Evolutionary conservation across 192 early-diverging fungal species (phyloP), one percentile per base, ranked within the genome.

Genomic region (Phlyctochytrium arcticum): DNA sequence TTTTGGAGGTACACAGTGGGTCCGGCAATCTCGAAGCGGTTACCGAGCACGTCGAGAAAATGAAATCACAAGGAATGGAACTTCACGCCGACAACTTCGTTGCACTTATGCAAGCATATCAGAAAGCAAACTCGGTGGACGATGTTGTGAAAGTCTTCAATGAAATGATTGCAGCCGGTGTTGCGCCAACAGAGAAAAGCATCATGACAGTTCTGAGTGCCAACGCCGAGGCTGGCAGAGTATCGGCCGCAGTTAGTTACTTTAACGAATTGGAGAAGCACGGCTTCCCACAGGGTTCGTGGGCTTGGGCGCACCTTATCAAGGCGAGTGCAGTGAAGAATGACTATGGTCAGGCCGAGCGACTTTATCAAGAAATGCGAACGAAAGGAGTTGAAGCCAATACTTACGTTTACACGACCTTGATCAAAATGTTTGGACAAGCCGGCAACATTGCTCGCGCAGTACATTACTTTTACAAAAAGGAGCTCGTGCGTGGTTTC

Each of bases 401-500:
- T 26, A 17, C 51, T 9, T 33, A 54, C 3, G 48, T 62, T 19
- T 65, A 53, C 29, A 49, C 54, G 4, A 29, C 56, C 29, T 31
- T 71, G 6, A 71, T 71, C 33, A 17, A 29, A 21, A 62, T 34
- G 26, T 42, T 66, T 42, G 69, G 54, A 23, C 55, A 57, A 27
- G 5, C 44, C 21, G 58, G 58, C 1, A 54, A 71, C 42, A 10
- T 71, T 9, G 48, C 60, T 1, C 62, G 62, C 29, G 69, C 69
- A 21, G 5, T 24, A 4, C 39, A 46, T 7, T 66, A 59, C 62
- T 59, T 71, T 19, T 59, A 71, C 47, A 71, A 71, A 51, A 71
- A 71, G 57, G 69, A 71, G 29, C 29, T 48, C 10, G 62, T 71
- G 7, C 23, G 26, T 24, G 62, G 56, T 17, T 71, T 71, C 54